These are phyloP conservation scores for Suhomyces maxii DNA, from an alignment of 1,139 yeast species.

Conservation along the genomic window DNA sequence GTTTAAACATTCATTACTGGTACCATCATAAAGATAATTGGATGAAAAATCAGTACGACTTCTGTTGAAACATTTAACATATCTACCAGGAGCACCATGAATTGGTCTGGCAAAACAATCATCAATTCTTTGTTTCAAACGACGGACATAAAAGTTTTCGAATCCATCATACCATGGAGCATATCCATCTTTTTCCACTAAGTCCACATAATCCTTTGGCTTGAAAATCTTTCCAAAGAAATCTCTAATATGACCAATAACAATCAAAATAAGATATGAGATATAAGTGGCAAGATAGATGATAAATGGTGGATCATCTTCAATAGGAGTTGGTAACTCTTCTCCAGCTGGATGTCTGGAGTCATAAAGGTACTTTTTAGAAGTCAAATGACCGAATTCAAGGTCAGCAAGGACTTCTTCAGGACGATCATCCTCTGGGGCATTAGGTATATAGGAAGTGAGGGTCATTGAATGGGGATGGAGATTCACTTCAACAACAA, in stretches of 20 bases:
- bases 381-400: slow-evolving; percentile 64
- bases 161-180: slow-evolving; percentile 97
- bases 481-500: too few species aligned
- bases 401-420: slow-evolving; percentile 55
- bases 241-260: slow-evolving; percentile 88
- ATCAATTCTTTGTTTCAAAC: slow-evolving; percentile 85
- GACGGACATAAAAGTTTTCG: slow-evolving; percentile 89
- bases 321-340: slow-evolving; percentile 58
- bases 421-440: slow-evolving; percentile 49
- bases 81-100: slow-evolving; percentile 96
- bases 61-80: slow-evolving; percentile 77
- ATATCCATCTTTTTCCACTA: slow-evolving; percentile 80
- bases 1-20: slow-evolving; percentile 74
- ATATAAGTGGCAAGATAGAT: slow-evolving; percentile 80
- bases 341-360: slow-evolving; percentile 54
- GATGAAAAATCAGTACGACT: slow-evolving; percentile 56
- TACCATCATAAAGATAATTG: slow-evolving; percentile 70
- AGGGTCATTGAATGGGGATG: slow-evolving; percentile 2
- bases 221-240: slow-evolving; percentile 76
- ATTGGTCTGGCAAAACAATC: slow-evolving; percentile 96
- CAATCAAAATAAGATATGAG: slow-evolving; percentile 76
- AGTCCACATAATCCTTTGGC: slow-evolving; percentile 62
- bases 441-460: slow-evolving; percentile 42
- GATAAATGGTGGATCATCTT: slow-evolving; percentile 85
- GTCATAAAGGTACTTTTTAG: slow-evolving; percentile 56